Conservation (phyloP, 176 grass and related monocot genomes). For the Aegilops umbellulata region DNA sequence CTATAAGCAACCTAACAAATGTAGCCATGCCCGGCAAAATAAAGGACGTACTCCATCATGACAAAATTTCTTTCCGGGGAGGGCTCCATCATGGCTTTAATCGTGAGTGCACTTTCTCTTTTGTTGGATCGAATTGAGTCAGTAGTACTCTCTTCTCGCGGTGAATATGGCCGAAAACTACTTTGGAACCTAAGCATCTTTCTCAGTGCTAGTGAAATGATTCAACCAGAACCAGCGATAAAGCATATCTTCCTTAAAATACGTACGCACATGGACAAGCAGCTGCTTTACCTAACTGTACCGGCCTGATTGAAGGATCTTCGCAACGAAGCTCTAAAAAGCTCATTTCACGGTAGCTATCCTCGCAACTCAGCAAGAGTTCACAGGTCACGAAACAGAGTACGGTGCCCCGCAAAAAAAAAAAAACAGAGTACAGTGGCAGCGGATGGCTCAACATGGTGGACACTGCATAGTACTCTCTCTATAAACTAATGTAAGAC, state of each 20-base stretch:
- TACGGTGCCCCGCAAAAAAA: too few species aligned
- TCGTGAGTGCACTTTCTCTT: not conserved
- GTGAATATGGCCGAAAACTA: not conserved
- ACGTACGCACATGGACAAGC: not conserved
- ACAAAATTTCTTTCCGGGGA: not conserved
- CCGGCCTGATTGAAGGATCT: not conserved
- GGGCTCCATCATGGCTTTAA: not conserved
- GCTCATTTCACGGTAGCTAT: too few species aligned
- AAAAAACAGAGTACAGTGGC: too few species aligned
- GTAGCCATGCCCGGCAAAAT: not conserved
- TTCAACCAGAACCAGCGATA: not conserved
- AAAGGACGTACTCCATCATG: not conserved
- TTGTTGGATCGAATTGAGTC: not conserved
- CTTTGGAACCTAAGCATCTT: not conserved
- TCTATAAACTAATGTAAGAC: too few species aligned
- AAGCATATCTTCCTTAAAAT: constrained; percentile 36
- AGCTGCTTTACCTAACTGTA: not conserved
- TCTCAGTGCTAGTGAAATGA: not conserved
- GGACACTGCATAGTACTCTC: too few species aligned
- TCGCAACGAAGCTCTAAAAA: too few species aligned
- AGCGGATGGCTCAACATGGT: too few species aligned
- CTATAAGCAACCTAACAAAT: not conserved
- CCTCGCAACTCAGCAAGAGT: too few species aligned
- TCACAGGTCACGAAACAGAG: too few species aligned
- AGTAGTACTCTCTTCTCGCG: not conserved